A percentile compares a stretch with the other conserved stretches of the same genome.
Evolutionary conservation across 306 rosid species (phyloP).

Genomic region (Rubus idaeus): DNA sequence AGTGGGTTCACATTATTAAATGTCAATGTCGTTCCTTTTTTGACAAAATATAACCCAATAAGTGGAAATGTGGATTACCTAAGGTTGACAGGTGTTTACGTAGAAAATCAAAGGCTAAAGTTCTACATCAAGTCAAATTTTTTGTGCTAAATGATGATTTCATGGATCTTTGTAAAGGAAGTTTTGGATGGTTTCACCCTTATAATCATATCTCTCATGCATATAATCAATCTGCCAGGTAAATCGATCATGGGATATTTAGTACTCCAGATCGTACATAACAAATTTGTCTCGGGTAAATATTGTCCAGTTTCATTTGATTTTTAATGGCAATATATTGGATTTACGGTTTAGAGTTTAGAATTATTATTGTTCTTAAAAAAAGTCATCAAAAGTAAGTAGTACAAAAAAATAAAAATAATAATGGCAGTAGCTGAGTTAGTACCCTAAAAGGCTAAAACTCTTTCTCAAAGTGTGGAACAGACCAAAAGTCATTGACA

Average conservation of each 20-base stretch:
- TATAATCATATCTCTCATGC: neutral
- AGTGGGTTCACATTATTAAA: neutral
- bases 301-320: neutral
- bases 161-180: neutral
- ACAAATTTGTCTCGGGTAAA: neutral
- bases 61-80: neutral
- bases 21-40: neutral
- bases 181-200: conserved; percentile 1
- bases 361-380: too few species aligned
- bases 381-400: too few species aligned
- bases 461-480: neutral
- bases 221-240: neutral
- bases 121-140: neutral
- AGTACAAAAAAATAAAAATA: too few species aligned
- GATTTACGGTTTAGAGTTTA: neutral
- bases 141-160: neutral
- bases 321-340: neutral
- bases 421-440: neutral
- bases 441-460: too few species aligned
- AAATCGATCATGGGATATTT: neutral
- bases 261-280: neutral
- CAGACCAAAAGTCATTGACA: neutral
- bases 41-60: neutral
- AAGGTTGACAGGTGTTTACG: neutral
- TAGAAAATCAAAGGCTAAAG: neutral